Evolutionary conservation across 2,329 filamentous ascomycete genomes (phyloP), one percentile per base, ranked within the genome.

Genomic region (Bipolaris gigantea): DNA sequence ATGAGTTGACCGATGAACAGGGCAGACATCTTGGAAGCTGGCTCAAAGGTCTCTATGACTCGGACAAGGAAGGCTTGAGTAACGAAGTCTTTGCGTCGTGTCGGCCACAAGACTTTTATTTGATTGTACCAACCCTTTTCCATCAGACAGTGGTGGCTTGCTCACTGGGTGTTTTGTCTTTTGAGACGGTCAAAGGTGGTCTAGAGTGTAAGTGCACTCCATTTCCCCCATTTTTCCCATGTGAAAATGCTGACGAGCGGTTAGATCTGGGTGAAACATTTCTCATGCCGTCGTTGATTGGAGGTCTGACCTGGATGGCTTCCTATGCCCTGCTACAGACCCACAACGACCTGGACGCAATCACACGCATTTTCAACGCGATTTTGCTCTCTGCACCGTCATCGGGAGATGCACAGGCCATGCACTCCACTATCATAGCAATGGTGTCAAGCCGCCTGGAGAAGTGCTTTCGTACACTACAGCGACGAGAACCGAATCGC

Each of bases 51-150:
- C 81, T 95, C 2, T 93, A 91, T 63, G 86, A 90, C 59, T 61
- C 67, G 13, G 70, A 70, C 8, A 85, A 83, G 7, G 89, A 92
- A 62, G 89, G 88, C 0, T 83, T 94, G 3, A 86, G 86, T 7
- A 90, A 94, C 64, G 90, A 93, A 53, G 77, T 93, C 7, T 90
- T 93, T 84, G 87, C 89, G 8, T 89, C 88, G 1, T 94, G 90
- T 63, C 86, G 87, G 1, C 90, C 90, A 1, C 89, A 92, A 66
- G 86, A 92, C 35, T 94, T 94, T 69, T 93, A 93, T 64, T 76
- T 89, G 16, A 80, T 94, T 4, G 85, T 92, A 13, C 88, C 90
- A 1, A 88, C 89, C 0, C 76, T 94, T 0, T 92, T 93, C 68
- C 83, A 88, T 61, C 88, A 91, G 62, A 90, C 88, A 38, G 83